Percentiles rank a stretch among this genome's conserved stretches.
Evolutionary conservation across 2,329 filamentous ascomycete species (phyloP).

Genomic region (Huntiella abstrusa): DNA sequence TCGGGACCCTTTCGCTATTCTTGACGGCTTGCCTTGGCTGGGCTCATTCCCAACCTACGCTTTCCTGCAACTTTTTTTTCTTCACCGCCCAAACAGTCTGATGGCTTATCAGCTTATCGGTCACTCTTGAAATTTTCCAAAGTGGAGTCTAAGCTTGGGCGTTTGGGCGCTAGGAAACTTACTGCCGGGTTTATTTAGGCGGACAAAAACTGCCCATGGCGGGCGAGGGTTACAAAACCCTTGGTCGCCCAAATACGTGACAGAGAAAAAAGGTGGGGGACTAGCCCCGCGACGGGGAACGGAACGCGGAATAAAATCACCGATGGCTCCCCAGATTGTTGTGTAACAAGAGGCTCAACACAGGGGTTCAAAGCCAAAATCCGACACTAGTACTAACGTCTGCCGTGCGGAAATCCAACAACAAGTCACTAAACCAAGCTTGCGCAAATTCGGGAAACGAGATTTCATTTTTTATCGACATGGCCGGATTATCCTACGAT

Average conservation of each 20-base stretch:
- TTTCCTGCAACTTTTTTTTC: slow-evolving; percentile 13
- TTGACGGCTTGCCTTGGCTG: slow-evolving; percentile 1
- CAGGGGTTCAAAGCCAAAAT: too few species aligned
- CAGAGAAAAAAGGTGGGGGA: too few species aligned
- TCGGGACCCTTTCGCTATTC: not conserved
- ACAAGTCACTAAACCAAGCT: too few species aligned
- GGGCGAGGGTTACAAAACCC: not conserved
- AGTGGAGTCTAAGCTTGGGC: slow-evolving; percentile 7
- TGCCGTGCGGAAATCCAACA: too few species aligned
- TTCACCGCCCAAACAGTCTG: not conserved
- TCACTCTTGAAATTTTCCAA: slow-evolving; percentile 7
- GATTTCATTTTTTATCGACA: not conserved
- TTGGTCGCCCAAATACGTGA: not conserved
- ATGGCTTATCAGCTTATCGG: slow-evolving; percentile 2
- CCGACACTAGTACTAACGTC: too few species aligned
- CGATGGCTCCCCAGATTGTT: too few species aligned
- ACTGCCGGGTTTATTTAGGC: slow-evolving; percentile 1
- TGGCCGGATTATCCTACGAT: not conserved
- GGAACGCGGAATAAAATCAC: too few species aligned
- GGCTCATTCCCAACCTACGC: not conserved
- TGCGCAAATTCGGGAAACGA: not conserved
- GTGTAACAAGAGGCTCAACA: too few species aligned
- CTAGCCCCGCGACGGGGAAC: too few species aligned
- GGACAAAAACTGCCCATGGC: too few species aligned
- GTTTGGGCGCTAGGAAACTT: slow-evolving; percentile 6